Conservation (phyloP, 306 rosid genomes). For the Cercis canadensis region DNA sequence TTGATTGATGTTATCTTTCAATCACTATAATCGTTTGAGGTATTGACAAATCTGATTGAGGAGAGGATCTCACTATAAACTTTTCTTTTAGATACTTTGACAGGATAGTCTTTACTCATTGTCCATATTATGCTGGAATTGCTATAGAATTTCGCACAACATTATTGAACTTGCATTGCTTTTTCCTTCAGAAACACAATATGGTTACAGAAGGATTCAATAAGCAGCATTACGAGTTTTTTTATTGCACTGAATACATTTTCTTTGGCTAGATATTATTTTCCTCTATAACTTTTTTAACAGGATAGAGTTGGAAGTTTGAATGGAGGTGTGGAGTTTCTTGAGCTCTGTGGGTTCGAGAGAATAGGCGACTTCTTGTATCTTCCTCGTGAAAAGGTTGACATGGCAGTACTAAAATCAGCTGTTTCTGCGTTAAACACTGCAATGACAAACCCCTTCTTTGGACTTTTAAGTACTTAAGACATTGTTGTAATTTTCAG, state of each 20-base stretch:
- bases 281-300: slow-evolving; percentile 10
- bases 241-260: neutral
- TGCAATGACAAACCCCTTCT: slow-evolving; percentile 86
- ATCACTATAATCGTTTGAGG: too few relatives aligned
- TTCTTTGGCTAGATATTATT: neutral
- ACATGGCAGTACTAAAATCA: slow-evolving; percentile 50
- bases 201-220: slow-evolving; percentile 1
- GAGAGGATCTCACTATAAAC: too few relatives aligned
- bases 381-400: slow-evolving; percentile 66
- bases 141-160: neutral
- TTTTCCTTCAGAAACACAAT: neutral
- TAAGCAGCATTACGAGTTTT: neutral
- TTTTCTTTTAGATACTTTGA: too few relatives aligned
- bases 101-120: too few relatives aligned
- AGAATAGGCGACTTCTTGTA: slow-evolving; percentile 61
- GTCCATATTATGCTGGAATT: too few relatives aligned
- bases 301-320: slow-evolving; percentile 90
- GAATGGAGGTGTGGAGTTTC: slow-evolving; percentile 75
- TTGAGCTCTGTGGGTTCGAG: slow-evolving; percentile 86
- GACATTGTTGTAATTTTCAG: slow-evolving; percentile 17
- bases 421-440: slow-evolving; percentile 69
- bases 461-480: slow-evolving; percentile 64
- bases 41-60: too few relatives aligned
- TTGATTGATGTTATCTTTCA: too few relatives aligned
- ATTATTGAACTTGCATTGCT: neutral